Base-by-base conservation (phyloP, 257 asterid genomes). In the Ligustrum vulgare region DNA sequence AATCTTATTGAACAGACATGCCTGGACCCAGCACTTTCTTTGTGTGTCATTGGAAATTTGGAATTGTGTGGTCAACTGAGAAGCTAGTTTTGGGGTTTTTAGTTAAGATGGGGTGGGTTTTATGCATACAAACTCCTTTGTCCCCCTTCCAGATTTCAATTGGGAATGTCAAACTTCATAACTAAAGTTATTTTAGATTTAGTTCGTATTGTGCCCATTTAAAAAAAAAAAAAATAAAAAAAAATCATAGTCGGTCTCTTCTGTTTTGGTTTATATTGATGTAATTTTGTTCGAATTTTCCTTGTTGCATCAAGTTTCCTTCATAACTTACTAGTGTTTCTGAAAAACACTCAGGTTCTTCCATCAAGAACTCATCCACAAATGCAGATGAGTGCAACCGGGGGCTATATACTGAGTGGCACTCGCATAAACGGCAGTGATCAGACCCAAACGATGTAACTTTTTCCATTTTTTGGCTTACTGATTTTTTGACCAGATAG, bases 351-450 rank as follows among this genome's bases (percentile, higher is more conserved):
- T 76, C 87, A 92, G 98, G 99, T 94, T 74, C 96, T 94, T 80
- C 97, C 97, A 43, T 91, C 91, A 20, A 89, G 98, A 89, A 91
- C 94, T 54, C 99, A 94, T 80, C 98, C 98, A 36, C 97, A 87
- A 47, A 94, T 94, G 97, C 98, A 91, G 81, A 94, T 94, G 98
- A 92, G 97, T 78, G 83, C 95, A 10, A 84, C 91, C 6, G 97
- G 99, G 22, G 99, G 97, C 72, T 92, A 91, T 70, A 75, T 94
- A 51, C 72, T 94, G 81, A 86, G 95, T 37, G 99, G 99, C 78
- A 91, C 86, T 36, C 86, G 91, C 51, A 87, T 94, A 77, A 82
- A 70, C 16, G 23, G 72, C 76, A 43, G 35, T 31, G 72, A 77
- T 66, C 78, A 77, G 77, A 25, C 78, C 25, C 75, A 69, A 63